Evolutionary conservation across 305 asterid genomes (phyloP), one percentile per base, ranked within the genome.

Genomic region (Fraxinus albicans): DNA sequence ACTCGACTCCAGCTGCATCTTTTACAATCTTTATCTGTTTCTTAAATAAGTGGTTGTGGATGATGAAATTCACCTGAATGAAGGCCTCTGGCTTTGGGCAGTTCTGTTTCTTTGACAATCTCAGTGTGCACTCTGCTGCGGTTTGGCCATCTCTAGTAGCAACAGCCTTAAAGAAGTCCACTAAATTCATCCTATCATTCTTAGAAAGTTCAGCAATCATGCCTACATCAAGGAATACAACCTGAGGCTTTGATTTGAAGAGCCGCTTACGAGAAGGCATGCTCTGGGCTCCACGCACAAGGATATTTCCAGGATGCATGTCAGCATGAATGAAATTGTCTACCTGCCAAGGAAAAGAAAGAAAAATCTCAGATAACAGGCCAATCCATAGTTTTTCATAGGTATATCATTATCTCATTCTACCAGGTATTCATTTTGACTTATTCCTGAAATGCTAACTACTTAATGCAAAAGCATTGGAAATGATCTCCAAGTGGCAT

Each of bases 221-320:
- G 83, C 97, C 98, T 27, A 94, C 95, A 74, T 94, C 98, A 29
- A 94, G 96, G 91, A 94, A 93, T 83, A 94, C 81, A 77, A 93
- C 94, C 80, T 93, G 97, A 10, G 98, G 97, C 89, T 76, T 91
- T 7, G 93, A 85, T 82, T 91, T 90, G 82, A 93, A 94, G 83
- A 94, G 84, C 81, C 78, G 90, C 84, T 90, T 94, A 58, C 91
- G 89, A 76, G 96, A 85, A 55, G 91, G 86, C 85, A 90, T 90
- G 81, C 85, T 88, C 88, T 79, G 83, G 80, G 89, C 83, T 65
- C 87, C 92, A 29, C 98, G 96, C 65, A 96, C 99, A 81, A 96
- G 98, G 86, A 96, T 94, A 89, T 96, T 96, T 78, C 99, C 99
- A 29, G 99, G 99, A 84, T 96, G 99, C 98, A 96, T 93, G 85